A percentile compares a stretch with the other conserved stretches of the same genome.
Evolutionary conservation across 2,329 filamentous ascomycete genomes (phyloP).

Genomic region (Ophiostoma quercus): DNA sequence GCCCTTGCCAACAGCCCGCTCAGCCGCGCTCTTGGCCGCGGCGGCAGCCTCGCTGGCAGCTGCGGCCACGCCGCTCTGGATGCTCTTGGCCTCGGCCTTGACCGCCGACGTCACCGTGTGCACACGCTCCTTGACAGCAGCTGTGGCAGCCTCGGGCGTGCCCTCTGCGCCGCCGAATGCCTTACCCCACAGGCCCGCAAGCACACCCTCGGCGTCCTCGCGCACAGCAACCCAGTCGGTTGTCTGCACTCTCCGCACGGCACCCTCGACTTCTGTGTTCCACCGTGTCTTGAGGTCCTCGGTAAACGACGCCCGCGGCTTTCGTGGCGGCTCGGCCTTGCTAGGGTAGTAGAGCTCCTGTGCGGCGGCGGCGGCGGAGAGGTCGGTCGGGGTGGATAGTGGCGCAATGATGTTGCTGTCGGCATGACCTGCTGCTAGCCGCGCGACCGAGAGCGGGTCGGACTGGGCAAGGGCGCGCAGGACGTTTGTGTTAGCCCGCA

Average conservation of each 20-base stretch:
- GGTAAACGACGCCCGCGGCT: constrained; percentile 50
- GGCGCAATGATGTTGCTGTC: constrained; percentile 6
- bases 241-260: constrained; percentile 60
- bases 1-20: constrained; percentile 40
- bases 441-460: constrained; percentile 39
- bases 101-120: constrained; percentile 31
- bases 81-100: constrained; percentile 33
- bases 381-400: constrained; percentile 12
- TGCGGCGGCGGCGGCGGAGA: constrained; percentile 19
- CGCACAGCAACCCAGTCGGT: constrained; percentile 61
- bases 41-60: constrained; percentile 36
- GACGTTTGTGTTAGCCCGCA: constrained; percentile 53
- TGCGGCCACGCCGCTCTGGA: constrained; percentile 25
- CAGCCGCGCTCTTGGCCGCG: constrained; percentile 38
- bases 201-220: constrained; percentile 50
- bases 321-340: constrained; percentile 41
- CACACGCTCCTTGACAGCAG: constrained; percentile 27
- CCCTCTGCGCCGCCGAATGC: constrained; percentile 36
- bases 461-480: constrained; percentile 46
- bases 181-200: constrained; percentile 43
- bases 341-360: constrained; percentile 23
- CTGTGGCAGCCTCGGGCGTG: constrained; percentile 34
- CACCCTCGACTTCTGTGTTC: constrained; percentile 67
- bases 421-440: constrained; percentile 34
- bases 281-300: constrained; percentile 70